Evolutionary conservation across 139 green algal species (phyloP).

Genomic region (Parachlorella kessleri): DNA sequence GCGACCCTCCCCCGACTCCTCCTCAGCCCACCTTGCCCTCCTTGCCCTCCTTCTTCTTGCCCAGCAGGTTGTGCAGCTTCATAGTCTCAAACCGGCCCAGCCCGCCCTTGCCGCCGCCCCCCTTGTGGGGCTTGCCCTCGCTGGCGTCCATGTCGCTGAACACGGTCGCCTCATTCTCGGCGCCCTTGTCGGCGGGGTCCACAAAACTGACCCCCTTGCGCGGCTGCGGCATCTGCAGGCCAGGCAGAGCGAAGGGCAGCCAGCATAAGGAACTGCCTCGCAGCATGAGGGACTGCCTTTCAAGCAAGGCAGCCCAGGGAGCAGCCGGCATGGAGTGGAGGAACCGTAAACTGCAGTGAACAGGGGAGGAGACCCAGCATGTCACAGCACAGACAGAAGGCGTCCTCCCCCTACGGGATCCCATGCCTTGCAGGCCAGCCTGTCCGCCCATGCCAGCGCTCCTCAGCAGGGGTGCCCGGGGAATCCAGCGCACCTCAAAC

Average conservation of each 20-base stretch:
- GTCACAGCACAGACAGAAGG: background rate
- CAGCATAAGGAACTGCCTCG: too few relatives aligned
- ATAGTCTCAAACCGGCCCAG: conserved; percentile 34
- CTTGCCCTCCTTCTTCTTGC: background rate
- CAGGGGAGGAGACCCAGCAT: too few relatives aligned
- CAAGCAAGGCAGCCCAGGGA: background rate
- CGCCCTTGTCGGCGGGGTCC: too few relatives aligned
- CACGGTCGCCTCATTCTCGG: background rate
- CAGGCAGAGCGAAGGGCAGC: too few relatives aligned
- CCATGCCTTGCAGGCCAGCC: background rate
- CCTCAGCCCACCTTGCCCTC: background rate
- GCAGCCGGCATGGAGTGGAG: background rate
- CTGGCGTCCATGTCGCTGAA: background rate
- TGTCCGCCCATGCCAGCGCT: too few relatives aligned
- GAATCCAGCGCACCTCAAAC: conserved; percentile 30
- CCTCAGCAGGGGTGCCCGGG: too few relatives aligned
- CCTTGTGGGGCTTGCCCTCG: background rate
- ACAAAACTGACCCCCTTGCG: too few relatives aligned
- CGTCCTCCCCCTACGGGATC: background rate
- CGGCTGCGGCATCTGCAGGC: too few relatives aligned
- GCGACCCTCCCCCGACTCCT: background rate
- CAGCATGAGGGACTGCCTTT: too few relatives aligned
- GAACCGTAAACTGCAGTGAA: background rate
- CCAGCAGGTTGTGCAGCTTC: conserved; percentile 12
- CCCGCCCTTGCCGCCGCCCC: conserved; percentile 10